These are phyloP conservation scores for Prunus padus DNA, from an alignment of 306 rosid species.

Conservation along the genomic window DNA sequence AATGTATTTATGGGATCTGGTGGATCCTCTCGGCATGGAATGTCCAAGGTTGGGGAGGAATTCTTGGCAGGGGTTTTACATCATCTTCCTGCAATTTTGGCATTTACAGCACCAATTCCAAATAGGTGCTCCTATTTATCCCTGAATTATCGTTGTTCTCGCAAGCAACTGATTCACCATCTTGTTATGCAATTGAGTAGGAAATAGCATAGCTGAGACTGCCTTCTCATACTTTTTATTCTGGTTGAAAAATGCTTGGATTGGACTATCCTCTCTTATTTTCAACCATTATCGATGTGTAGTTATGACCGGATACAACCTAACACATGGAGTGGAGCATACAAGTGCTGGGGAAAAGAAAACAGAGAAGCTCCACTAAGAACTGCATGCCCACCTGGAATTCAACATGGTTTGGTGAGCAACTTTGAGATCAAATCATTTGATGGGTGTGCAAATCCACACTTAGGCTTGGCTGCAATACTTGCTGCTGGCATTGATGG, in stretches of 20 bases:
- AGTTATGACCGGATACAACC: conserved; percentile 91
- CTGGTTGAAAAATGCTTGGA: not conserved
- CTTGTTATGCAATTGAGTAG: not conserved
- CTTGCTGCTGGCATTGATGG: conserved; percentile 93
- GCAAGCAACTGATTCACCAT: not conserved
- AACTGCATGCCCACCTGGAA: conserved; percentile 85
- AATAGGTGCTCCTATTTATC: conserved; percentile 47
- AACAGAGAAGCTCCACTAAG: conserved; percentile 85
- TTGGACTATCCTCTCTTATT: not conserved
- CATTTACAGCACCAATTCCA: conserved; percentile 81
- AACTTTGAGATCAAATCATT: conserved; percentile 88
- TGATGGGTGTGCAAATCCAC: conserved; percentile 91
- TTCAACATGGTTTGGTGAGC: conserved; percentile 58
- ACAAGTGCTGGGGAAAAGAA: conserved; percentile 90
- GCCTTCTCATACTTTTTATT: not conserved
- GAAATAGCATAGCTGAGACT: not conserved
- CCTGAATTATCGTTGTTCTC: not conserved
- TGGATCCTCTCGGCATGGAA: conserved; percentile 62
- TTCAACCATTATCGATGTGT: conserved; percentile 22
- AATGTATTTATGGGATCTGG: conserved; percentile 75
- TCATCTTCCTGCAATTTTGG: conserved; percentile 73
- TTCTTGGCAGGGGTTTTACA: conserved; percentile 92
- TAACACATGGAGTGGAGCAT: conserved; percentile 88
- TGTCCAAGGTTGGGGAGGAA: conserved; percentile 68
- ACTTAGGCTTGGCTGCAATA: conserved; percentile 80